Evolutionary conservation across 2,329 filamentous ascomycete species (phyloP).

Genomic region (Penicillium janthinellum): DNA sequence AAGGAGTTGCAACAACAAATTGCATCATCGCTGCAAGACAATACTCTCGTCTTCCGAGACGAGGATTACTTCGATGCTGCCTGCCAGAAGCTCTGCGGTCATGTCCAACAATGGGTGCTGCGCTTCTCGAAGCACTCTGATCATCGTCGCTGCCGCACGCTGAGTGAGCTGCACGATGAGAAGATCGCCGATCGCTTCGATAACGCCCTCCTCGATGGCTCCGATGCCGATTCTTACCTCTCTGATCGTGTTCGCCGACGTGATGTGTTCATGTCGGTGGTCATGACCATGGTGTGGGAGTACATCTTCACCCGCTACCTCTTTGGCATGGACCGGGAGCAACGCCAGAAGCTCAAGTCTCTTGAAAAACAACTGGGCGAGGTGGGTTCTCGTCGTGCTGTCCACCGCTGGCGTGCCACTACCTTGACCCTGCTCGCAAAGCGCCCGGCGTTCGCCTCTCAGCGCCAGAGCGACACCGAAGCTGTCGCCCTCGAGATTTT

Average conservation of each 20-base stretch:
- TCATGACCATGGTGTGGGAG: conserved; percentile 99
- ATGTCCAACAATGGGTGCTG: conserved; percentile 96
- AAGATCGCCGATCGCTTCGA: conserved; percentile 93
- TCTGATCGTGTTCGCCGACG: conserved; percentile 83
- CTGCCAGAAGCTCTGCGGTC: conserved; percentile 91
- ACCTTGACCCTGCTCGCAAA: conserved; percentile 86
- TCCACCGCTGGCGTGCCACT: conserved; percentile 94
- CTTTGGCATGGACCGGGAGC: conserved; percentile 97
- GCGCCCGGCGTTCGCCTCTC: conserved; percentile 75
- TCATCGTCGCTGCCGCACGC: conserved; percentile 80
- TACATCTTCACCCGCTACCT: conserved; percentile 97
- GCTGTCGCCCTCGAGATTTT: conserved; percentile 93
- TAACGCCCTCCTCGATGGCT: conserved; percentile 90
- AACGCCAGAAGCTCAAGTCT: conserved; percentile 94
- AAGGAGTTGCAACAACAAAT: conserved; percentile 63
- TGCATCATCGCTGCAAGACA: conserved; percentile 61
- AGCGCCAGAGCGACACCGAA: conserved; percentile 88
- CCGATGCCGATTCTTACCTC: conserved; percentile 86
- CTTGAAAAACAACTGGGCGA: conserved; percentile 90
- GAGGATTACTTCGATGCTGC: conserved; percentile 95
- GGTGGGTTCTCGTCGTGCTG: conserved; percentile 82
- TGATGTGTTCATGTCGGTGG: conserved; percentile 97
- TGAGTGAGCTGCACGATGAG: conserved; percentile 83
- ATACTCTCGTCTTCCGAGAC: conserved; percentile 78
- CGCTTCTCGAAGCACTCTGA: conserved; percentile 98